phyloP scores from a whole-genome alignment of 768 basidiomycete species.

The Cytidiella melzeri region DNA sequence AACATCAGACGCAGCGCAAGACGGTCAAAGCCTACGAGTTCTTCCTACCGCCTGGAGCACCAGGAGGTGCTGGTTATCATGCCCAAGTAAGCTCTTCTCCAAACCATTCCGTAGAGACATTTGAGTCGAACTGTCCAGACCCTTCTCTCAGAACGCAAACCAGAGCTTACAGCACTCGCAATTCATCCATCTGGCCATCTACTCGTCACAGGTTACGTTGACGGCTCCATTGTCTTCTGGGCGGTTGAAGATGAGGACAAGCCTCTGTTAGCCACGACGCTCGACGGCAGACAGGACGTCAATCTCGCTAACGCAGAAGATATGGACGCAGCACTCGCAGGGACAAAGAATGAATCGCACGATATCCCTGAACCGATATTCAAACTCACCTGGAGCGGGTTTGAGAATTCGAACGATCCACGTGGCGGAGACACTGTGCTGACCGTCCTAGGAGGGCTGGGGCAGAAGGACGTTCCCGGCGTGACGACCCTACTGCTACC shows the following conservation, averaged over 20 bases:
- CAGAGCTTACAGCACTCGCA: slow-evolving; percentile 63
- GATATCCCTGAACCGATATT: slow-evolving; percentile 67
- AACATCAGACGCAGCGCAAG: slow-evolving; percentile 40
- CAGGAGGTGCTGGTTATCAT: slow-evolving; percentile 65
- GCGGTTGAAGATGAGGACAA: slow-evolving; percentile 71
- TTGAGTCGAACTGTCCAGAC: slow-evolving; percentile 38
- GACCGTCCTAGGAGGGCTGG: slow-evolving; percentile 71
- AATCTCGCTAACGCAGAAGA: slow-evolving; percentile 44
- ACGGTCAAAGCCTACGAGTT: slow-evolving; percentile 62
- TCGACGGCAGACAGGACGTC: slow-evolving; percentile 46
- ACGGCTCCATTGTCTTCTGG: slow-evolving; percentile 84
- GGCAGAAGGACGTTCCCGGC: slow-evolving; percentile 47
- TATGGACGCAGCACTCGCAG: slow-evolving; percentile 35
- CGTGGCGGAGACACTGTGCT: slow-evolving; percentile 69
- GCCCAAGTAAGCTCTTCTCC: slow-evolving; percentile 37
- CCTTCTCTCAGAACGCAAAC: slow-evolving; percentile 63
- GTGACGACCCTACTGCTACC: slow-evolving; percentile 68
- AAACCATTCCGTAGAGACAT: not conserved
- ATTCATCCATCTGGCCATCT: slow-evolving; percentile 73
- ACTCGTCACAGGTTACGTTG: slow-evolving; percentile 75
- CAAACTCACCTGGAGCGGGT: slow-evolving; percentile 81
- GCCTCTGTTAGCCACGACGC: slow-evolving; percentile 68
- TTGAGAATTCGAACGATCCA: slow-evolving; percentile 57
- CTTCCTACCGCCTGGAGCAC: slow-evolving; percentile 71
- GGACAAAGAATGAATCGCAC: slow-evolving; percentile 15